Evolutionary conservation across 2,329 filamentous ascomycete genomes (phyloP), one percentile per base, ranked within the genome.

Genomic region (Neurospora sp.): DNA sequence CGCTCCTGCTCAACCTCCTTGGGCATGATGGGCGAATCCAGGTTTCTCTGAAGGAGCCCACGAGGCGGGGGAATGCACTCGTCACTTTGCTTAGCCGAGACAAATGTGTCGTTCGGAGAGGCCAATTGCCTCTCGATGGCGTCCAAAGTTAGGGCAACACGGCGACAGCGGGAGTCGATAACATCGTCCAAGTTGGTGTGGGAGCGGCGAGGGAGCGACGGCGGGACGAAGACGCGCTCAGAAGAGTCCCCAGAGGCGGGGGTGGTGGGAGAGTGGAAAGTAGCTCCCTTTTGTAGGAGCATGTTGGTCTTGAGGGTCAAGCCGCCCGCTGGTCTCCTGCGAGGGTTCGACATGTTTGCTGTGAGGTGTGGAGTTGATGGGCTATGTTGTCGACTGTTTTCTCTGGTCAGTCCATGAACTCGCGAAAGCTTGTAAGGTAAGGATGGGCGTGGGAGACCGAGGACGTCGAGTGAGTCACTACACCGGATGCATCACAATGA

Each of bases 101-200:
- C 78, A 78, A 77, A 75, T 74, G 74, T 72, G 75, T 77, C 72
- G 69, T 79, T 79, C 70, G 79, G 79, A 72, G 79, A 75, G 74
- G 85, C 80, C 70, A 90, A 81, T 76, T 85, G 83, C 80, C 86
- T 85, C 78, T 92, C 89, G 75, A 93, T 87, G 74, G 87, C 84
- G 79, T 84, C 86, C 69, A 92, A 81, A 74, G 89, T 87, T 77
- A 91, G 79, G 74, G 87, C 88, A 79, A 90, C 88, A 74, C 90
- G 90, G 77, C 90, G 88, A 77, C 88, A 85, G 75, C 89, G 87
- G 73, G 89, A 88, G 76, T 89, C 88, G 78, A 92, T 85, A 69
- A 91, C 88, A 85, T 91, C 89, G 81, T 92, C 90, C 71, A 92
- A 82, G 73, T 82, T 86, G 68, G 90, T 91, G 75, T 91, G 88